Evolutionary conservation across 78 protist genomes (phyloP), one percentile per base, ranked within the genome.

Genomic region (Dictyostelium purpureum): DNA sequence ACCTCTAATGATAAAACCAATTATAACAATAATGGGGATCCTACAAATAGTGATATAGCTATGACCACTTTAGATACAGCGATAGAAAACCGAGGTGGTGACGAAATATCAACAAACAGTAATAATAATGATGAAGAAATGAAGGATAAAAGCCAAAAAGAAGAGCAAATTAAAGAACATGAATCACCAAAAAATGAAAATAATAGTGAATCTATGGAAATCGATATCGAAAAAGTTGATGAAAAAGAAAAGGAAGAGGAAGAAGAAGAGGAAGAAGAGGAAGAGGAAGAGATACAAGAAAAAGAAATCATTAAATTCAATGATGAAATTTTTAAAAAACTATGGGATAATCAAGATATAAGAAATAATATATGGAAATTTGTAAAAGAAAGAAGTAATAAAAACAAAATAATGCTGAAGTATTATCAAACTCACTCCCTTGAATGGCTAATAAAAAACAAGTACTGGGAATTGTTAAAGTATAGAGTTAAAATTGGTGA

Each of bases 341-440:
- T 63, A 21, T 63, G 71, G 71, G 33, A 14, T 28, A 33, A 63
- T 63, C 19, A 63, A 63, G 43, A 63, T 18, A 31, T 63, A 31
- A 31, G 18, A 12, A 11, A 31, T 16, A 63, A 28, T 2, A 33
- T 63, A 33, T 63, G 43, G 71, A 11, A 16, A 33, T 57, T 9
- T 0, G 66, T 57, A 14, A 57, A 57, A 57, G 26, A 26, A 57
- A 57, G 66, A 35, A 57, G 37, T 26, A 18, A 57, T 57, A 26
- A 26, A 26, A 57, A 57, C 11, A 57, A 63, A 11, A 63, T 38
- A 33, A 4, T 3, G 16, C 33, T 38, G 71, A 31, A 63, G 6
- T 63, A 63, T 33, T 28, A 63, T 31, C 71, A 63, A 63, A 63
- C 71, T 63, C 71, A 63, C 18, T 63, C 71, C 26, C 33, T 63